A percentile compares a stretch with the other conserved stretches of the same genome.
These are phyloP conservation scores for Aethionema arabicum DNA, from an alignment of 345 rosid genomes.

Conservation along the genomic window DNA sequence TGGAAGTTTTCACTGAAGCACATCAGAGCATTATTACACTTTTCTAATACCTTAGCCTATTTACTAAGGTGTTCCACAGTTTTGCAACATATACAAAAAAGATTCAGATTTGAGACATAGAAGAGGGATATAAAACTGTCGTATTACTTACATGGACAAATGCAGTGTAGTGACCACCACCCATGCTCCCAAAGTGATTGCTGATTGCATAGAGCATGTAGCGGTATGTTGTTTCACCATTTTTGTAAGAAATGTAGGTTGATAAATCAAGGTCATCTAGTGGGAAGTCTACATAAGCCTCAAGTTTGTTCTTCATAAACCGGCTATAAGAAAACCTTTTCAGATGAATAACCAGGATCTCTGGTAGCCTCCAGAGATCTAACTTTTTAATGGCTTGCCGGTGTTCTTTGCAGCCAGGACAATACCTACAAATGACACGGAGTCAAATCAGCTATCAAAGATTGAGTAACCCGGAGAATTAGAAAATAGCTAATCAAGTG, in stretches of 20 bases:
- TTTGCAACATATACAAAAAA: conserved; percentile 5
- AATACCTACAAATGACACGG: conserved; percentile 57
- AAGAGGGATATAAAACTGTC: conserved; percentile 4
- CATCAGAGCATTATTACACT: not conserved
- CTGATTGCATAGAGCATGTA: conserved; percentile 95
- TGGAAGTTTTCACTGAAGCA: no score
- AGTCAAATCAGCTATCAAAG: conserved; percentile 23
- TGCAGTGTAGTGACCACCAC: conserved; percentile 98
- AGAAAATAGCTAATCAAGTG: conserved; percentile 4
- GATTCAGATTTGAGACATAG: conserved; percentile 9
- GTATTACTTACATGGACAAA: conserved; percentile 85
- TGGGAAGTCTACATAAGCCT: conserved; percentile 90
- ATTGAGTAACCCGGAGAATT: not conserved
- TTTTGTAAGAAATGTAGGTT: conserved; percentile 56
- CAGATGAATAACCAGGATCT: conserved; percentile 88
- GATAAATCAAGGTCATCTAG: conserved; percentile 87
- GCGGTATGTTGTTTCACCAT: conserved; percentile 50
- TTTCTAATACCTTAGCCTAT: not conserved
- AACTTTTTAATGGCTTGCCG: conserved; percentile 89
- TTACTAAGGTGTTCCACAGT: conserved; percentile 4
- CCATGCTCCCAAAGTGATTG: conserved; percentile 96
- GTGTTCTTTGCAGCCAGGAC: conserved; percentile 90
- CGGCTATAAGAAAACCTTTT: conserved; percentile 94
- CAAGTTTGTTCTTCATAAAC: conserved; percentile 85
- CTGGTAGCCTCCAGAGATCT: conserved; percentile 97